Evolutionary conservation across 2,329 filamentous ascomycete species (phyloP).

Genomic region (Berkeleyomyces basicola): DNA sequence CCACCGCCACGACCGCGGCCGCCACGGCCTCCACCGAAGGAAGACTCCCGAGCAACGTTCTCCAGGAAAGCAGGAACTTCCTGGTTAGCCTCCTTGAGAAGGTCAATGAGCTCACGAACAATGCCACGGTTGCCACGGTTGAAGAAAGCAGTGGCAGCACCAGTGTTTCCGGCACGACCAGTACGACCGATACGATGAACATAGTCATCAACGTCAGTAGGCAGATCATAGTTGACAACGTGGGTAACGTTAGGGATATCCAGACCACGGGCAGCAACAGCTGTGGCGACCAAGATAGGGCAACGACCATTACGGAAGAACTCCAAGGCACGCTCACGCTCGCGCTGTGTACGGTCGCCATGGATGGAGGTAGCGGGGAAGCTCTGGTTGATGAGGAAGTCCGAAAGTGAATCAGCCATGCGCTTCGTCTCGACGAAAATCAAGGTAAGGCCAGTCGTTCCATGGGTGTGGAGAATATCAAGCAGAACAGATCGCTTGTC

Average conservation of each 20-base stretch:
- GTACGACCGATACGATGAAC: conserved; percentile 99
- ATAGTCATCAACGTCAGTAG: conserved; percentile 96
- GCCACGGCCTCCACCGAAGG: conserved; percentile 53
- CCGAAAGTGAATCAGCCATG: conserved; percentile 94
- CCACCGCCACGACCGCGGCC: conserved; percentile 46
- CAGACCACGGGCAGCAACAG: conserved; percentile 77
- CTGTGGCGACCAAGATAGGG: conserved; percentile 92
- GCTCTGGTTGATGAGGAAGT: conserved; percentile 96
- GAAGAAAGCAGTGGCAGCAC: conserved; percentile 97
- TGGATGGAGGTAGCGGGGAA: conserved; percentile 98
- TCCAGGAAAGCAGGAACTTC: conserved; percentile 89
- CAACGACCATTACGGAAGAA: conserved; percentile 94
- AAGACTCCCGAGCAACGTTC: conserved; percentile 89
- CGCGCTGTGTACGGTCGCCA: conserved; percentile 93
- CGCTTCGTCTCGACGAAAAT: conserved; percentile 99
- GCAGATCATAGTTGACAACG: conserved; percentile 98
- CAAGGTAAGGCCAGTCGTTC: conserved; percentile 68
- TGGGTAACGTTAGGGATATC: conserved; percentile 96
- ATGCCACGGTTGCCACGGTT: conserved; percentile 98
- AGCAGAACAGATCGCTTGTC: conserved; percentile 97
- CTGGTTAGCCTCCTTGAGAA: conserved; percentile 97
- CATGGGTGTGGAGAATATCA: conserved; percentile 88
- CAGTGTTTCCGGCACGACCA: conserved; percentile 96
- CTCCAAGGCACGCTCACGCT: conserved; percentile 93
- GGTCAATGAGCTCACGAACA: conserved; percentile 88